Evolutionary conservation across 441 rosid species (phyloP).

Genomic region (Viola pubescens): DNA sequence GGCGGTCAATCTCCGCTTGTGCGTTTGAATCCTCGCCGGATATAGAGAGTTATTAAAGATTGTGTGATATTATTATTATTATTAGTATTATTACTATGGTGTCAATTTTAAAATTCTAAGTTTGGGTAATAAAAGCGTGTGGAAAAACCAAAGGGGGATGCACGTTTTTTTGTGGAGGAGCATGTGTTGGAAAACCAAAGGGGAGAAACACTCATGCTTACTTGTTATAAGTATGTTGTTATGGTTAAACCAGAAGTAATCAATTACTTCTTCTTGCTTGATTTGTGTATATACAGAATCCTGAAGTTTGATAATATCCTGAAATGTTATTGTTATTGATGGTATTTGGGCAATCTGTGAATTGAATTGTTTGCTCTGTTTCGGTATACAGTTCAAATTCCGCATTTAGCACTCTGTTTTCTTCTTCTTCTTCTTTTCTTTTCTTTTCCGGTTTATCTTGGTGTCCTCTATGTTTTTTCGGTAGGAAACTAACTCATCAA

Average conservation of each 20-base stretch:
- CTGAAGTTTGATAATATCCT: no score
- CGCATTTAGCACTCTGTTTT: no score
- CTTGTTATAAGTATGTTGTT: neutral
- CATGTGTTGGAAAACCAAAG: neutral
- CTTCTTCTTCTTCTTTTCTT: no score
- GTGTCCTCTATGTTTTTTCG: no score
- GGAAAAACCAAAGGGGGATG: slow-evolving; percentile 21
- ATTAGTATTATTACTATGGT: slow-evolving; percentile 3
- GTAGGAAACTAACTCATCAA: no score
- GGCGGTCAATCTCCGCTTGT: slow-evolving; percentile 50
- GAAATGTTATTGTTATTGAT: no score
- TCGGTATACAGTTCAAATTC: neutral
- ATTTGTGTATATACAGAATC: neutral
- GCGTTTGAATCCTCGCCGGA: slow-evolving; percentile 39
- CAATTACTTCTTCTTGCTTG: neutral
- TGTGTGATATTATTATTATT: no score
- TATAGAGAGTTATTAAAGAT: slow-evolving; percentile 19
- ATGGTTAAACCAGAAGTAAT: no score
- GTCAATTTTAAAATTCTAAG: neutral
- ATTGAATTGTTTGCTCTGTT: neutral
- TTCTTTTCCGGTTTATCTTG: no score
- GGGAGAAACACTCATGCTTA: neutral
- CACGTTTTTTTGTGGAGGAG: slow-evolving; percentile 2
- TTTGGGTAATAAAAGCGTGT: slow-evolving; percentile 22
- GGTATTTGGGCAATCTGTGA: neutral